These are phyloP conservation scores for Coemansia sp. DNA, from an alignment of 192 early-diverging fungal species.

Conservation along the genomic window DNA sequence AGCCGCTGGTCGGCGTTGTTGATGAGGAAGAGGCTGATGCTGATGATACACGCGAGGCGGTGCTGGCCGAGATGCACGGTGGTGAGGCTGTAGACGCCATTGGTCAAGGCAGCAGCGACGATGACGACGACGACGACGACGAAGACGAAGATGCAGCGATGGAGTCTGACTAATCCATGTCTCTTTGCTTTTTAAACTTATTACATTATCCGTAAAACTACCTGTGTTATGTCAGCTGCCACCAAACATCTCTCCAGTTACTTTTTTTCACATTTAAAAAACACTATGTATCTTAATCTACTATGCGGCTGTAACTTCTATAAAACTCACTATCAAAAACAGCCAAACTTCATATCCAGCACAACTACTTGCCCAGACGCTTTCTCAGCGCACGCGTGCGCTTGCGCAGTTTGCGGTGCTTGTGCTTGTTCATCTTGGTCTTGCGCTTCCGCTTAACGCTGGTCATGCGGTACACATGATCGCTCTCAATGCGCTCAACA, in stretches of 20 bases:
- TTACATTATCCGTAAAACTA: no score
- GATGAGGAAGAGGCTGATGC: slow-evolving; percentile 49
- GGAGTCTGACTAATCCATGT: slow-evolving; percentile 17
- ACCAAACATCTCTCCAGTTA: no score
- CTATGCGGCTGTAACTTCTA: not conserved
- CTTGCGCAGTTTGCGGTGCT: slow-evolving; percentile 85
- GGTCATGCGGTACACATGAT: slow-evolving; percentile 55
- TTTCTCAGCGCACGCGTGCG: slow-evolving; percentile 72
- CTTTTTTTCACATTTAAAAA: no score
- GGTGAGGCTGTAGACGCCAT: not conserved
- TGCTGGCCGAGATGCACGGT: slow-evolving; percentile 44
- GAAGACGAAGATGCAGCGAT: slow-evolving; percentile 36
- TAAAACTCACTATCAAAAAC: not conserved
- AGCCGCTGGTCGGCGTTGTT: slow-evolving; percentile 50
- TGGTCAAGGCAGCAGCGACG: slow-evolving; percentile 13
- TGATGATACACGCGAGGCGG: slow-evolving; percentile 38
- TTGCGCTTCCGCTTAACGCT: slow-evolving; percentile 79
- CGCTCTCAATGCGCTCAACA: slow-evolving; percentile 19
- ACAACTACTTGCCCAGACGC: slow-evolving; percentile 64
- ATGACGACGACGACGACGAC: slow-evolving; percentile 27
- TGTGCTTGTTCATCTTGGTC: slow-evolving; percentile 97
- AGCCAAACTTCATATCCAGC: no score
- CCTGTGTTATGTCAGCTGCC: no score
- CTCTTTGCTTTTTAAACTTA: not conserved
- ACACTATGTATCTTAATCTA: no score